Conservation (phyloP, 441 rosid species). For the Flueggea neowawraea region DNA sequence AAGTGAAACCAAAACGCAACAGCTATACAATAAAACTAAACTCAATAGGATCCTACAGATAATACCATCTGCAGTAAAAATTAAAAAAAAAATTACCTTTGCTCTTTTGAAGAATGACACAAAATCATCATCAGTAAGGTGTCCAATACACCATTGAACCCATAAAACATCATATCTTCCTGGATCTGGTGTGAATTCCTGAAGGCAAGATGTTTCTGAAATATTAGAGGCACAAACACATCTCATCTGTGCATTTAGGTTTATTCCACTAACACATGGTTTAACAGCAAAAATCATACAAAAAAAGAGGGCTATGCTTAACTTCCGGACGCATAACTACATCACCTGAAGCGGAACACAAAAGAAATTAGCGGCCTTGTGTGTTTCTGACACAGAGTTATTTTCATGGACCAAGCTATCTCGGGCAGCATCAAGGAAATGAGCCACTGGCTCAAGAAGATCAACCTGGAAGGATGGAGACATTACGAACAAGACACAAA, state of each 20-base stretch:
- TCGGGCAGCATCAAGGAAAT: conserved; percentile 83
- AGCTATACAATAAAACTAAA: too few species aligned
- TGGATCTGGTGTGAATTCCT: conserved; percentile 86
- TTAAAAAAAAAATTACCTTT: conserved; percentile 76
- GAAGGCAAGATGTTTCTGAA: conserved; percentile 3
- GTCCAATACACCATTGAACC: conserved; percentile 99
- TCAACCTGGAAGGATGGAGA: conserved; percentile 56
- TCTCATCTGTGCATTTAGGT: too few species aligned
- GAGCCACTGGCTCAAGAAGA: conserved; percentile 94
- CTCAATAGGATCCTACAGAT: not conserved
- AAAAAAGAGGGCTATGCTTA: not conserved
- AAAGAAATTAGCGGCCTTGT: conserved; percentile 71
- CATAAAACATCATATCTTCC: conserved; percentile 90
- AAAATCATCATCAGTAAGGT: conserved; percentile 91
- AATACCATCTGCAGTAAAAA: too few species aligned
- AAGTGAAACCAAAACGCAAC: too few species aligned
- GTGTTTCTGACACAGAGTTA: conserved; percentile 37
- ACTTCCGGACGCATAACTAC: not conserved
- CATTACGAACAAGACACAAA: not conserved
- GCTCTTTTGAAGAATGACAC: conserved; percentile 87
- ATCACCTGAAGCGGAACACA: conserved; percentile 88
- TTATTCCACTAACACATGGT: not conserved
- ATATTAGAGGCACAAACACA: too few species aligned
- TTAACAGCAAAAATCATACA: not conserved
- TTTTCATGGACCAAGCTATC: conserved; percentile 58